Base-by-base conservation (phyloP, 257 asterid species). In the Craterostigma plantagineum region DNA sequence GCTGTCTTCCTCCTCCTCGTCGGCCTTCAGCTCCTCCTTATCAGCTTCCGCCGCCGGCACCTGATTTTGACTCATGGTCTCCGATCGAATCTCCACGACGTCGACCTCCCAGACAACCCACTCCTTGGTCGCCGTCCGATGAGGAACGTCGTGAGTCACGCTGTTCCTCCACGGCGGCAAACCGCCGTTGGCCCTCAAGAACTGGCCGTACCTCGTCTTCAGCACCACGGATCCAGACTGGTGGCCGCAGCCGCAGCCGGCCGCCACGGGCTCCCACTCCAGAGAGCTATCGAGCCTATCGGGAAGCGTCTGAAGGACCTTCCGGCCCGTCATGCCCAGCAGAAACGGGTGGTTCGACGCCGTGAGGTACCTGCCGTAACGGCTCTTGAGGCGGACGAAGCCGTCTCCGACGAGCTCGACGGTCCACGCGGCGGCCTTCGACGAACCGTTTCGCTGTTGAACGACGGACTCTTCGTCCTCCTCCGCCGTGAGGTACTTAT, bases 141-240 rank as follows among this genome's bases (percentile, higher is more conserved):
- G 91, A 2, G 93, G 93, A 4, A 87, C 74, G 54, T 82, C 93
- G 52, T 82, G 98, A 10, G 98, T 82, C 16, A 87, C 68, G 7
- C 95, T 73, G 16, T 87, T 82, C 61, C 92, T 65, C 95, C 95
- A 90, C 42, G 98, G 98, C 9, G 93, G 93, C 46, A 79, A 10
- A 0, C 98, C 95, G 10, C 92, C 92, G 34, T 90, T 90, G 0
- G 84, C 98, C 45, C 92, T 46, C 57, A 90, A 47, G 23, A 64
- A 90, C 53, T 79, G 92, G 0, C 98, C 98, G 54, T 82, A 90
- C 63, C 95, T 43, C 7, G 98, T 82, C 63, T 68, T 90, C 33
- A 90, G 48, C 91, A 70, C 76, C 1, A 90, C 75, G 50, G 62
- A 66, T 10, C 14, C 40, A 3, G 12, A 10, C 46, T 65, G 64